These are phyloP conservation scores for Trypanosoma melophagium DNA, from an alignment of 208 protist genomes.

Conservation along the genomic window DNA sequence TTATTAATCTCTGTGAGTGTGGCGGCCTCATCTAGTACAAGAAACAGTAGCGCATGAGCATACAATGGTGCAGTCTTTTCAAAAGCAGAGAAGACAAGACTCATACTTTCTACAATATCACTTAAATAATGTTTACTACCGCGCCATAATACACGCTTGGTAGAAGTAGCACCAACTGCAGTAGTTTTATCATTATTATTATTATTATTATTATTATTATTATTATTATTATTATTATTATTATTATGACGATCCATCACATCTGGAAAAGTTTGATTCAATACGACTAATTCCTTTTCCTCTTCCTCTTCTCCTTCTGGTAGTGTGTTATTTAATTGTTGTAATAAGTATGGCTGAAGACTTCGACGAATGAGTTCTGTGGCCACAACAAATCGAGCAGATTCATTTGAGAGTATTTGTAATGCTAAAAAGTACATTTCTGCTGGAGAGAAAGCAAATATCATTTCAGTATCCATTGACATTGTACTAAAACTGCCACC, in stretches of 20 bases:
- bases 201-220: background rate
- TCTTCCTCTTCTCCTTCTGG: background rate
- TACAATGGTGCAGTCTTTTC: constrained; percentile 25
- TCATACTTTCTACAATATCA: constrained; percentile 33
- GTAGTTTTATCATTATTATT: too few relatives aligned
- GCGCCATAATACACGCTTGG: background rate
- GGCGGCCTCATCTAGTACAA: constrained; percentile 46
- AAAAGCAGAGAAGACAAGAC: constrained; percentile 35
- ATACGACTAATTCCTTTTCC: background rate
- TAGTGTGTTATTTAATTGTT: constrained; percentile 7
- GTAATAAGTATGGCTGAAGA: constrained; percentile 24
- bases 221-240: too few relatives aligned
- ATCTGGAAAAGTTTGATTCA: background rate
- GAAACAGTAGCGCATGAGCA: constrained; percentile 34
- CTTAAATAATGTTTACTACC: constrained; percentile 39
- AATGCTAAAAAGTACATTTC: constrained; percentile 38
- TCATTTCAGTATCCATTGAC: background rate
- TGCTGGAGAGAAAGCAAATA: constrained; percentile 35
- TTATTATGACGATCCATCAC: too few relatives aligned
- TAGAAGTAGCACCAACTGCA: too few relatives aligned
- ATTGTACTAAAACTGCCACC: background rate
- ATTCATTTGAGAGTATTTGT: constrained; percentile 24
- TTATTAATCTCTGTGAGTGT: background rate
- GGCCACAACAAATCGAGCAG: constrained; percentile 35
- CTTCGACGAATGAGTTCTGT: constrained; percentile 52